Base-by-base conservation (phyloP, 306 rosid genomes). In the Inga oerstediana region DNA sequence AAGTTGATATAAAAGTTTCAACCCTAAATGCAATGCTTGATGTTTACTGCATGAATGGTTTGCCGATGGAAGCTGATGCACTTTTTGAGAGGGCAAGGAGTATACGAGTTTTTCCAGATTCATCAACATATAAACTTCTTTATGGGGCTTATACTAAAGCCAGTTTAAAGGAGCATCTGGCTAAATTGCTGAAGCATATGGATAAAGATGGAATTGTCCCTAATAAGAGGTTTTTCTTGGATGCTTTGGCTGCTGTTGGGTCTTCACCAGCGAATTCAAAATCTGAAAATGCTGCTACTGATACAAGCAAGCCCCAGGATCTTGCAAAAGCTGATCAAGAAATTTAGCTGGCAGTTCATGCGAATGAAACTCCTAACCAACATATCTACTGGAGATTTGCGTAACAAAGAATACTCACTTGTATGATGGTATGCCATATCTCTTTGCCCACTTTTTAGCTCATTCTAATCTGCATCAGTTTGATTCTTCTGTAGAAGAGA, bases 21-120 rank as follows among this genome's bases (percentile, higher is more conserved):
- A 96, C 97, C 3, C 80, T 96, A 46, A 93, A 96, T 88, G 91
- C 94, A 12, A 93, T 96, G 94, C 94, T 96, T 76, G 98, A 96
- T 75, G 97, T 87, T 82, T 96, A 96, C 90, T 96, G 97, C 91
- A 70, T 89, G 87, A 96, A 92, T 90, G 92, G 93, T 82, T 89
- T 96, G 84, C 92, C 94, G 32, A 79, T 82, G 79, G 99, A 96
- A 88, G 98, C 99, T 51, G 81, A 91, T 86, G 84, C 82, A 72
- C 93, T 93, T 69, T 91, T 93, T 56, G 83, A 69, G 67, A 88
- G 79, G 30, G 92, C 93, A n/a, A 86, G 79, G 17, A 83, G 87
- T 56, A 75, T 91, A 51, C 87, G 82, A 72, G 76, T 88, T 32
- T 34, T 37, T 67, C 94, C 95, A 30, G 82, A 91, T 88, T 86